Conservation (phyloP, 306 rosid genomes). For the Urtica urens region DNA sequence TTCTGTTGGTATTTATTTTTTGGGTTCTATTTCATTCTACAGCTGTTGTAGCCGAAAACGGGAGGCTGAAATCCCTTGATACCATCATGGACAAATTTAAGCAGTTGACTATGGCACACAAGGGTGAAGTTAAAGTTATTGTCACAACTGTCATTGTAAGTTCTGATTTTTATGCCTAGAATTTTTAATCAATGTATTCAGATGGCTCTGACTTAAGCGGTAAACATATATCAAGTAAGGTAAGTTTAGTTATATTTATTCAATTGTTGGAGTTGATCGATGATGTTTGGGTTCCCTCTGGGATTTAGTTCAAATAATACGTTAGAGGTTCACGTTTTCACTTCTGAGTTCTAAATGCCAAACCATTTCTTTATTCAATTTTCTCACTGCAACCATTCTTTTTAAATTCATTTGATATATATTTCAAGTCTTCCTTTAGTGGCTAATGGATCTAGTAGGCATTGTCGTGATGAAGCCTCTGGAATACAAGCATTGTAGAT, state of each 20-base stretch:
- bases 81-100: slow-evolving; percentile 56
- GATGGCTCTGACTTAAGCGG: not conserved
- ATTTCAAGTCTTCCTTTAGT: too few species aligned
- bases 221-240: not conserved
- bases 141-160: slow-evolving; percentile 89
- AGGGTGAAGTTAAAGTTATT: slow-evolving; percentile 73
- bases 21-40: too few species aligned
- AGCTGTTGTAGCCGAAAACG: slow-evolving; percentile 64
- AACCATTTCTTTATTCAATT: too few species aligned
- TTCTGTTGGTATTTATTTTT: slow-evolving; percentile 1
- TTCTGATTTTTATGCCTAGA: not conserved
- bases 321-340: not conserved
- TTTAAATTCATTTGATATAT: too few species aligned
- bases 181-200: not conserved
- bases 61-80: slow-evolving; percentile 63
- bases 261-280: not conserved
- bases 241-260: too few species aligned
- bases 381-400: too few species aligned
- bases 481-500: too few species aligned
- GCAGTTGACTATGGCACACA: slow-evolving; percentile 84
- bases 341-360: too few species aligned
- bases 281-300: not conserved
- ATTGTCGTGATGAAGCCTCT: too few species aligned
- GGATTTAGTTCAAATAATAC: not conserved
- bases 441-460: too few species aligned